Evolutionary conservation across 2,329 filamentous ascomycete genomes (phyloP).

Genomic region (Penicillium frequentans): DNA sequence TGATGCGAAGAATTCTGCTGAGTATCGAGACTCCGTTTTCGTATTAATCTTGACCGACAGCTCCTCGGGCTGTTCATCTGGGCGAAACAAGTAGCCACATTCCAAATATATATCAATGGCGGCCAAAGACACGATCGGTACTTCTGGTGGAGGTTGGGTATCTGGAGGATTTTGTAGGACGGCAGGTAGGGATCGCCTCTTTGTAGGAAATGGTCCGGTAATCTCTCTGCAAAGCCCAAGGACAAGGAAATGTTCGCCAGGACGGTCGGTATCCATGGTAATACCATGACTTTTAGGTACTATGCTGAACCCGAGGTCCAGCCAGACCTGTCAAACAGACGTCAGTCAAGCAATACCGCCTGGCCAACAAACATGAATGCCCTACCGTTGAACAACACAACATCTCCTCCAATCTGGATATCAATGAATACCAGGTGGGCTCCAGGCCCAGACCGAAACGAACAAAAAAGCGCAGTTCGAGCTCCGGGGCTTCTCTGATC

Average conservation of each 20-base stretch:
- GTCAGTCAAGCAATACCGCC: not conserved
- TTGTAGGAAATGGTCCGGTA: not conserved
- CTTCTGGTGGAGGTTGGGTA: conserved; percentile 14
- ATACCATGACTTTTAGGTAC: conserved; percentile 20
- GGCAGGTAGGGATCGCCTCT: conserved; percentile 13
- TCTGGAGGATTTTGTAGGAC: conserved; percentile 15
- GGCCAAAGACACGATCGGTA: conserved; percentile 18
- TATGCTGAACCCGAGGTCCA: conserved; percentile 28
- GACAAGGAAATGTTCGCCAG: conserved; percentile 14
- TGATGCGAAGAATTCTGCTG: not conserved
- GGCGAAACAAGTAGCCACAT: conserved; percentile 4
- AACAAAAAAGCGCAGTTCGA: conserved; percentile 29
- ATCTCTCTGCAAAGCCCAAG: conserved; percentile 22
- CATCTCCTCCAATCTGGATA: conserved; percentile 19
- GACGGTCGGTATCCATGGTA: not conserved
- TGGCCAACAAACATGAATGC: not conserved
- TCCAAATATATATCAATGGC: conserved; percentile 23
- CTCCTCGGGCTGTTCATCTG: not conserved
- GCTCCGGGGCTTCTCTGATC: conserved; percentile 28
- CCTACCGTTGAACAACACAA: conserved; percentile 28
- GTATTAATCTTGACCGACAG: too few species aligned
- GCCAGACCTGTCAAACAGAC: conserved; percentile 29
- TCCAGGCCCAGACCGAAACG: conserved; percentile 3
- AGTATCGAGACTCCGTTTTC: too few species aligned
- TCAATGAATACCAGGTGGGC: conserved; percentile 5